Evolutionary conservation across 805 yeast genomes (phyloP).

Genomic region (Lipomyces spencermartinsiae): DNA sequence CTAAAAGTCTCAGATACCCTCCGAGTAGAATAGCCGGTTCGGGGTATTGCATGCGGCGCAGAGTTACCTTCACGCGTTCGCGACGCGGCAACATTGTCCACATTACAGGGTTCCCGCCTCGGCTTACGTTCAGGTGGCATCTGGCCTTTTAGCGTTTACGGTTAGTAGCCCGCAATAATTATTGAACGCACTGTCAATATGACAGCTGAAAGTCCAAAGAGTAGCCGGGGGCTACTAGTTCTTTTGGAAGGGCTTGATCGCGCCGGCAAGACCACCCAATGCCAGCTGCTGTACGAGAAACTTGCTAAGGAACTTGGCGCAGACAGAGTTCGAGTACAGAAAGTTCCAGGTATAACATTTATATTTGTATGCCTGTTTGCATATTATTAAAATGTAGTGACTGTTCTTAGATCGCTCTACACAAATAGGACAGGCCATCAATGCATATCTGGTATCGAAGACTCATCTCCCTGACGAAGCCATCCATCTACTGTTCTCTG

Average conservation of each 20-base stretch:
- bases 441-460: slow-evolving; percentile 62
- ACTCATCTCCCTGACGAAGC: slow-evolving; percentile 74
- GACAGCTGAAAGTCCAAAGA: slow-evolving; percentile 9
- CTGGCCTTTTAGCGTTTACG: background rate
- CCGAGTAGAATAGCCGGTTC: too few relatives aligned
- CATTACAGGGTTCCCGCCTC: too few relatives aligned
- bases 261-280: slow-evolving; percentile 92
- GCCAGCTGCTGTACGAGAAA: slow-evolving; percentile 50
- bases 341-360: slow-evolving; percentile 65
- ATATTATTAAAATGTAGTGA: background rate
- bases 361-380: background rate
- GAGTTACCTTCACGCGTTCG: too few relatives aligned
- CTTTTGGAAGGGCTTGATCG: slow-evolving; percentile 93
- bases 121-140: too few relatives aligned
- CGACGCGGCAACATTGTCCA: background rate
- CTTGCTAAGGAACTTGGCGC: slow-evolving; percentile 39
- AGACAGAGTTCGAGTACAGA: slow-evolving; percentile 58
- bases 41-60: too few relatives aligned
- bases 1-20: too few relatives aligned
- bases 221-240: slow-evolving; percentile 70
- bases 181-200: background rate
- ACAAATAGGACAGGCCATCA: slow-evolving; percentile 76
- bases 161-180: background rate
- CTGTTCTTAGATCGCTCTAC: slow-evolving; percentile 67
- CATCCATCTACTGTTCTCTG: slow-evolving; percentile 85